Evolutionary conservation across 2,329 filamentous ascomycete genomes (phyloP), one percentile per base, ranked within the genome.

Genomic region (Alternaria sp.): DNA sequence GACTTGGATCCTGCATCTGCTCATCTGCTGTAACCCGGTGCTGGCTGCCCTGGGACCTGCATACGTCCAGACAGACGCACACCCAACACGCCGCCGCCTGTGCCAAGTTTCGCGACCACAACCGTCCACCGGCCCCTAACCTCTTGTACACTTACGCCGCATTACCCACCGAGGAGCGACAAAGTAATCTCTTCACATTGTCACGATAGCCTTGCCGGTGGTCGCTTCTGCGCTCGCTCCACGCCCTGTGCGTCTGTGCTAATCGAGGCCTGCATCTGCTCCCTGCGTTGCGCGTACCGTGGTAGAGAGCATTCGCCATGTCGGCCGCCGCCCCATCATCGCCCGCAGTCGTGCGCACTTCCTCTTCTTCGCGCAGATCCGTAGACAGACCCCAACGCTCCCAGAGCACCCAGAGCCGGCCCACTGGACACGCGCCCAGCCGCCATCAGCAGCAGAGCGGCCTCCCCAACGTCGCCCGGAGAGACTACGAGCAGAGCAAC

Each of bases 401-500:
- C 36, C 73, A 77, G 59, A 78, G 80, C 64, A 75, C 77, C 62
- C 67, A 71, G 25, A 63, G 71, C 16, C 70, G 76, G 12, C 71
- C 72, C 50, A 74, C 57, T 56, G 52, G 57, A 70, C 70, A 69
- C 66, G 60, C 61, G 68, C 64, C 63, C 61, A 57, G 45, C 49
- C 72, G 69, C 60, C 84, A 81, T 72, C 83, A 80, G 70, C 83
- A 80, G 70, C 77, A 78, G 50, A 80, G 44, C 45, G 60, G 82
- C 45, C 81, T 88, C 45, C 81, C 81, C 58, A 82, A 81, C 74
- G 83, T 86, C 69, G 83, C 84, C 58, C 88, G 90, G 73, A 85
- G 90, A 78, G 92, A 95, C 80, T 89, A 89, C 83, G 92, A 94
- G 81, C 86, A 89, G 71, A 84, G 85, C 71, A 89, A 89, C 82